Percentiles rank a stretch among this genome's conserved stretches.
phyloP scores from a whole-genome alignment of 805 yeast species.

The Candida glaebosa region DNA sequence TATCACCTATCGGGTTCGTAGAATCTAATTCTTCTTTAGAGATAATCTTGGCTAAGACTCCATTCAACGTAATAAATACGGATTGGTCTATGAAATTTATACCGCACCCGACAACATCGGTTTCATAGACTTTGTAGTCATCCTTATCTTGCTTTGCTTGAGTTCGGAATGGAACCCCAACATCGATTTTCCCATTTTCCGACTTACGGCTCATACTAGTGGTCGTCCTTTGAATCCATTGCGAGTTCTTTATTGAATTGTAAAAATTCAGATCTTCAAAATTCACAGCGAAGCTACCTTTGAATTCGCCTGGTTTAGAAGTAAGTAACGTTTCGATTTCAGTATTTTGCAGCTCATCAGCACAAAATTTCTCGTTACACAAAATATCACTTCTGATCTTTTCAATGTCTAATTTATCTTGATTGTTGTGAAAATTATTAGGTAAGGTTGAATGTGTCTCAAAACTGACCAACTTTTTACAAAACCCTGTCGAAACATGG shows the following conservation, averaged over 20 bases:
- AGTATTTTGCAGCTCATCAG: conserved; percentile 13
- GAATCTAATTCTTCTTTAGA: conserved; percentile 22
- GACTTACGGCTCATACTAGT: conserved; percentile 35
- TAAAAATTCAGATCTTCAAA: conserved; percentile 38
- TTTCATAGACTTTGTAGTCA: conserved; percentile 12
- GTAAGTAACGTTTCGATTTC: conserved; percentile 24
- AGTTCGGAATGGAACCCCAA: conserved; percentile 35
- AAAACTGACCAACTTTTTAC: conserved; percentile 23
- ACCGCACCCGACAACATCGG: conserved; percentile 81
- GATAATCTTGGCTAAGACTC: conserved; percentile 41
- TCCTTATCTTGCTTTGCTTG: conserved; percentile 13
- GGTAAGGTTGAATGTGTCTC: conserved; percentile 12
- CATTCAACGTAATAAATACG: conserved; percentile 80
- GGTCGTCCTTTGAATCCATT: conserved; percentile 25
- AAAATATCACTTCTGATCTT: conserved; percentile 25
- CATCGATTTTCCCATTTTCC: conserved; percentile 31
- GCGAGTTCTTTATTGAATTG: conserved; percentile 32
- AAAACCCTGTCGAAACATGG: conserved; percentile 32
- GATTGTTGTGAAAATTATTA: conserved; percentile 6
- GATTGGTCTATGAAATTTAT: conserved; percentile 61
- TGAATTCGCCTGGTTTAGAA: conserved; percentile 37
- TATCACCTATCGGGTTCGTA: conserved; percentile 16
- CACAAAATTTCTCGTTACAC: conserved; percentile 13
- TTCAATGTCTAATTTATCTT: conserved; percentile 25
- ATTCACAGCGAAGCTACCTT: conserved; percentile 39